Percentiles rank a stretch among this genome's conserved stretches.
phyloP scores from a whole-genome alignment of 768 basidiomycete genomes.

The Boletus fagicola region DNA sequence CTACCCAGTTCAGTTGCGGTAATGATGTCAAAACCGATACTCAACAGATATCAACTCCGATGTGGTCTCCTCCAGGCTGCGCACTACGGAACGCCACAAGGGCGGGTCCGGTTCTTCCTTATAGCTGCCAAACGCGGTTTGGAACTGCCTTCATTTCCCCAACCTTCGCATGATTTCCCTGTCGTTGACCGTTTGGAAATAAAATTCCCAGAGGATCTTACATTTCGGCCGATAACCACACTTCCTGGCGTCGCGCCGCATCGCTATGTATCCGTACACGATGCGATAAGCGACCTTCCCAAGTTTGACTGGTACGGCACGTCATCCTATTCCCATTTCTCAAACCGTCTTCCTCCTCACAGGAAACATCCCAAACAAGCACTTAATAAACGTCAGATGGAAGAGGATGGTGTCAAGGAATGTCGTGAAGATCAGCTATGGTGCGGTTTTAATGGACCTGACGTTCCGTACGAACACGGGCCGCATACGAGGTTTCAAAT shows the following conservation, averaged over 20 bases:
- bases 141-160: slow-evolving; percentile 40
- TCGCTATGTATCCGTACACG: slow-evolving; percentile 57
- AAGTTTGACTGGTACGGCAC: slow-evolving; percentile 68
- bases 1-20: neutral
- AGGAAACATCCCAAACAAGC: slow-evolving; percentile 27
- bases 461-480: slow-evolving; percentile 33
- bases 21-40: neutral
- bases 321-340: neutral
- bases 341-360: neutral
- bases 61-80: slow-evolving; percentile 45
- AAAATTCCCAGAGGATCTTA: slow-evolving; percentile 42
- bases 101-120: slow-evolving; percentile 48
- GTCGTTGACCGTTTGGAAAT: slow-evolving; percentile 46
- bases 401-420: slow-evolving; percentile 30
- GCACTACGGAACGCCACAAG: slow-evolving; percentile 48
- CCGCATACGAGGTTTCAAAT: slow-evolving; percentile 45
- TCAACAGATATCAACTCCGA: slow-evolving; percentile 42
- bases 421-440: slow-evolving; percentile 36
- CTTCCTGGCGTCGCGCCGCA: slow-evolving; percentile 54
- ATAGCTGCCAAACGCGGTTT: slow-evolving; percentile 40
- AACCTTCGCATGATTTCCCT: slow-evolving; percentile 45
- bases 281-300: slow-evolving; percentile 73
- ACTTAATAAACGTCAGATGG: slow-evolving; percentile 15
- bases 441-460: slow-evolving; percentile 33
- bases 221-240: slow-evolving; percentile 45